phyloP scores from a whole-genome alignment of 345 rosid genomes.

The Heritiera littoralis region DNA sequence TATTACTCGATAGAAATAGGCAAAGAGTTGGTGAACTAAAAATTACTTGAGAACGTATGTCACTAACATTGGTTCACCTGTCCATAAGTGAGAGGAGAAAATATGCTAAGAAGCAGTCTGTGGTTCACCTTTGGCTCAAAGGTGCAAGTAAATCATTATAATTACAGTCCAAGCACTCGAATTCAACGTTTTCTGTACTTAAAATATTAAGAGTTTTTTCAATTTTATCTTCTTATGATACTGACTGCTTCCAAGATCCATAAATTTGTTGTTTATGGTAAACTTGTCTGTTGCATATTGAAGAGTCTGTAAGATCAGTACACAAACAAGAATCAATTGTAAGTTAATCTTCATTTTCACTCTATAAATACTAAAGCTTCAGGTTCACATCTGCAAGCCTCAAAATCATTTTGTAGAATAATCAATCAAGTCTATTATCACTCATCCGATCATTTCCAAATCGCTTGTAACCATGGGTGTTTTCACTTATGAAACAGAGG shows the following conservation, averaged over 20 bases:
- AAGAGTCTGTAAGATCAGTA: neutral
- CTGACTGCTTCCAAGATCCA: neutral
- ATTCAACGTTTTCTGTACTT: neutral
- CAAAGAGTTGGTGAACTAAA: neutral
- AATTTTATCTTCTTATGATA: neutral
- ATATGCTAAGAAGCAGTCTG: too few species aligned
- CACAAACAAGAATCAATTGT: neutral
- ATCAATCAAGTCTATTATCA: too few species aligned
- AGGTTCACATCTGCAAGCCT: neutral
- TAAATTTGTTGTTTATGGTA: neutral
- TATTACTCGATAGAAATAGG: neutral
- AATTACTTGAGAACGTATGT: neutral
- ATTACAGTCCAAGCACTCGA: neutral
- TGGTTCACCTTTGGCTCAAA: too few species aligned
- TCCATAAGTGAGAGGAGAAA: too few species aligned
- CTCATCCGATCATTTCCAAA: too few species aligned
- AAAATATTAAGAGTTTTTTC: neutral
- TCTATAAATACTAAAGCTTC: constrained; percentile 5
- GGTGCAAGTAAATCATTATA: too few species aligned
- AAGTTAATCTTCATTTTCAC: neutral
- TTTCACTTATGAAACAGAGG: constrained; percentile 28
- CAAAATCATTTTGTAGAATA: too few species aligned
- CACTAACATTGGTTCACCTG: neutral
- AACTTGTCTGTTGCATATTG: neutral
- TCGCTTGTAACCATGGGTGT: constrained; percentile 24